Base-by-base conservation (phyloP, 805 yeast species). In the Candida manassasensis region DNA sequence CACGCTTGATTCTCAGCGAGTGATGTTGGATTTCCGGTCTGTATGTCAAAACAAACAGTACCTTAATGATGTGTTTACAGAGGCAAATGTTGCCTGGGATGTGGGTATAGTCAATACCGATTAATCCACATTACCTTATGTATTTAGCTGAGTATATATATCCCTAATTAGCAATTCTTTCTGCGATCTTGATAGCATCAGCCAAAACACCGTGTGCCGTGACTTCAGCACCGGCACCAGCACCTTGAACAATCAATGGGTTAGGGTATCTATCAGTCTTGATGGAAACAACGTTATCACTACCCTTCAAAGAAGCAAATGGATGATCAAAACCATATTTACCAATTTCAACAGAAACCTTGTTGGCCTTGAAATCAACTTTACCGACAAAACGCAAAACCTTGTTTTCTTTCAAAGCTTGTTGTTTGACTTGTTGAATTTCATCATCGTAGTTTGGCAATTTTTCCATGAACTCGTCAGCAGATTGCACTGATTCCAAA, bases 241-340 rank as follows among this genome's bases (percentile, higher is more conserved):
- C 98, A 65, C 99, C 99, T 73, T 93, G 98, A 51, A 93, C 75
- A 43, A 93, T 82, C 58, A 93, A 73, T 36, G 98, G 98, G 63
- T 86, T 87, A 27, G 82, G 76, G 64, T 93, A 93, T 68, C 99
- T 84, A 58, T 85, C 80, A 21, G 97, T 83, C 60, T 80, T 81
- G 67, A 93, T 84, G 15, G 97, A 81, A 42, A 93, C 82, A 40
- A 93, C 96, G 56, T 93, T 93, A 60, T 93, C 97, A 42, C 96
- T 85, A 34, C 98, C 98, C 69, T 85, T 84, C 58, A 93, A 75
- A 9, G 95, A 73, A 27, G 98, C 97, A 57, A 93, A 93, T 37
- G 98, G 97, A 60, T 93, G 97, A 50, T 90, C 81, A 38, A 73
- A 71, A 38, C 80, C 85, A 62, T 88, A 93, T 61, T 86, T 84